Evolutionary conservation across 1,284 basidiomycete genomes (phyloP).

Genomic region (Tremellales sp.): DNA sequence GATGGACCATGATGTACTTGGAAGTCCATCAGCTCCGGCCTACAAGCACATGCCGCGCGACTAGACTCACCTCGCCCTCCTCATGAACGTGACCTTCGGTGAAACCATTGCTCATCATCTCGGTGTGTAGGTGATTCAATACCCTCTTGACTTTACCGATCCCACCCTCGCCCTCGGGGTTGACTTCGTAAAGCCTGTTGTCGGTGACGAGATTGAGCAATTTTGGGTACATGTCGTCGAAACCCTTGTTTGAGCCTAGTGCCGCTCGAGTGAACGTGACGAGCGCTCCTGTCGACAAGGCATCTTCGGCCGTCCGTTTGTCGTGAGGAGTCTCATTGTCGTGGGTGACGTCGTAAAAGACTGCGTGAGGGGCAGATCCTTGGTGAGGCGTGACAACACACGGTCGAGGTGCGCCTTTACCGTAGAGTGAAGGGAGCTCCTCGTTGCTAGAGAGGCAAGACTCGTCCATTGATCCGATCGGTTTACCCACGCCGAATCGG

Average conservation of each 20-base stretch:
- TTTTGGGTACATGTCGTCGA: conserved; percentile 93
- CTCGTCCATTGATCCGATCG: conserved; percentile 87
- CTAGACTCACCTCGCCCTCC: conserved; percentile 73
- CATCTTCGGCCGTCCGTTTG: conserved; percentile 87
- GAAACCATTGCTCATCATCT: conserved; percentile 78
- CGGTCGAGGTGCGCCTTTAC: conserved; percentile 67
- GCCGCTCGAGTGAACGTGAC: conserved; percentile 81
- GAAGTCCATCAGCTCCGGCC: conserved; percentile 2
- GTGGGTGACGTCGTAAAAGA: conserved; percentile 91
- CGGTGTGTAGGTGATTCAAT: conserved; percentile 77
- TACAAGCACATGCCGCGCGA: neutral
- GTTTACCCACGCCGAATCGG: conserved; percentile 81
- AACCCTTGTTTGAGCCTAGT: conserved; percentile 88
- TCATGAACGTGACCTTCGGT: conserved; percentile 92
- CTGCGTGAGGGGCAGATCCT: conserved; percentile 81
- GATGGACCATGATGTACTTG: conserved; percentile 90
- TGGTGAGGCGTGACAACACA: conserved; percentile 72
- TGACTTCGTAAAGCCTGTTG: conserved; percentile 67
- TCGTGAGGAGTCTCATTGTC: conserved; percentile 87
- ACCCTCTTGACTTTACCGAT: conserved; percentile 78
- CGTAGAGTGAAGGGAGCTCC: conserved; percentile 66
- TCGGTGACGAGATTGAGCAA: conserved; percentile 80
- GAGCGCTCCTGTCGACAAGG: conserved; percentile 83
- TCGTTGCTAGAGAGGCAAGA: conserved; percentile 72
- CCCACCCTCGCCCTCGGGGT: conserved; percentile 51